Evolutionary conservation across 129 eudicot species (phyloP), one percentile per base, ranked within the genome.

Genomic region (Flaveria sonorensis): DNA sequence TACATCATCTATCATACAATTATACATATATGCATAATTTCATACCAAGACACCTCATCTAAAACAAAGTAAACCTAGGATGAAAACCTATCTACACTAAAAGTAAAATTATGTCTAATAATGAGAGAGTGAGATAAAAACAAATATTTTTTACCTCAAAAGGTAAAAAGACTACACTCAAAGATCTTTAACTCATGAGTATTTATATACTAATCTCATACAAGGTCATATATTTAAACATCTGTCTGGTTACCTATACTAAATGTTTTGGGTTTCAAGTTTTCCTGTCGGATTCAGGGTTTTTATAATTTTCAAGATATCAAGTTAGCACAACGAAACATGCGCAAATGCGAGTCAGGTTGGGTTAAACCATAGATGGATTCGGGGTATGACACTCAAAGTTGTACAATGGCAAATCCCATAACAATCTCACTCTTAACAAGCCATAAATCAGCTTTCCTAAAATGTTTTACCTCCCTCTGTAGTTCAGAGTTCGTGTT

Each of bases 401-500:
- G 87, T 84, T 88, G 83, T 90, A 85, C 92, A 87, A 78, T 52
- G 78, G 52, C 69, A 65, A 87, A 2, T 71, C 53, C 86, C 70
- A 83, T 55, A 43, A 52, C 75, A 71, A 71, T 80, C 50, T 75
- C 88, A 82, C 80, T 70, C 82, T 77, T 74, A 82, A 86, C 74
- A 77, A 69, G 75, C 84, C 69, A 68, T 79, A 79, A 48, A 79
- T 79, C 72, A 70, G 77, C 77, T 79, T 48, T 61, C 72, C 82
- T 79, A 78, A 85, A 19, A 47, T 63, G 62, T 47, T 53, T 67
- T 47, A 62, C 75, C 68, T 77, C 80, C 79, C 94, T 89, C 92
- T 89, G 90, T 84, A 79, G 72, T 70, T 75, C 76, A 15, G 43
- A 79, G 72, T 78, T 76, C 82, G 76, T 56, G 81, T 82, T 57